Conservation (phyloP, 1,284 basidiomycete species). For the Moesziomyces antarcticus region DNA sequence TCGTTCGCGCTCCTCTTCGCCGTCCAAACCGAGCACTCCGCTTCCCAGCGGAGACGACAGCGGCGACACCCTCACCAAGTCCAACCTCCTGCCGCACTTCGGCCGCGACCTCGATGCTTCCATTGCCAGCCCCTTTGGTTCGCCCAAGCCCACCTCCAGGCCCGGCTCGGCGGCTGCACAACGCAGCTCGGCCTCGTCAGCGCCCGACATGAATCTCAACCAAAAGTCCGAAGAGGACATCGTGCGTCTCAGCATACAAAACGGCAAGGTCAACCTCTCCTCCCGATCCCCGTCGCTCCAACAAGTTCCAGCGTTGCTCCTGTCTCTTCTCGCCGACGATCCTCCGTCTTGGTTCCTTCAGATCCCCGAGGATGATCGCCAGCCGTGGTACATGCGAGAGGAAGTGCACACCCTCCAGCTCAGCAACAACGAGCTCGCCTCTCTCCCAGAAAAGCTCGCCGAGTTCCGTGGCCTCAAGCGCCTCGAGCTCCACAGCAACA, state of each 20-base stretch:
- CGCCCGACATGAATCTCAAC: conserved; percentile 20
- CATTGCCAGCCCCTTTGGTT: conserved; percentile 49
- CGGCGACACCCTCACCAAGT: conserved; percentile 2
- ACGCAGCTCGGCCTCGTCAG: conserved; percentile 4
- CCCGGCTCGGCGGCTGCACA: conserved; percentile 2
- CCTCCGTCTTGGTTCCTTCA: conserved; percentile 52
- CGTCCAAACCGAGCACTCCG: conserved; percentile 25
- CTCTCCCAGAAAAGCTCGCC: conserved; percentile 47
- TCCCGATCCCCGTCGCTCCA: conserved; percentile 48
- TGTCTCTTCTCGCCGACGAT: conserved; percentile 51
- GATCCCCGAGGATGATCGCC: conserved; percentile 43
- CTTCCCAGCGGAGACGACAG: conserved; percentile 15
- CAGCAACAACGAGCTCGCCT: conserved; percentile 50
- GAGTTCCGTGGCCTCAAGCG: conserved; percentile 50
- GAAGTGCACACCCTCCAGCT: conserved; percentile 49
- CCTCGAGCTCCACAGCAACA: conserved; percentile 60
- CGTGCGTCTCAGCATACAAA: conserved; percentile 37
- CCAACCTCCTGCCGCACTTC: conserved; percentile 19
- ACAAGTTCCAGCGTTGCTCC: conserved; percentile 38
- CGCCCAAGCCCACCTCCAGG: conserved; percentile 36
- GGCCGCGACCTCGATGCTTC: conserved; percentile 43
- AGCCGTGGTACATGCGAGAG: conserved; percentile 57
- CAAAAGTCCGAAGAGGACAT: conserved; percentile 45
- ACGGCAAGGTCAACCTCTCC: conserved; percentile 52
- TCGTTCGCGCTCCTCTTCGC: conserved; percentile 38